These are phyloP conservation scores for Trifolium pratense DNA, from an alignment of 306 rosid species.

Conservation along the genomic window DNA sequence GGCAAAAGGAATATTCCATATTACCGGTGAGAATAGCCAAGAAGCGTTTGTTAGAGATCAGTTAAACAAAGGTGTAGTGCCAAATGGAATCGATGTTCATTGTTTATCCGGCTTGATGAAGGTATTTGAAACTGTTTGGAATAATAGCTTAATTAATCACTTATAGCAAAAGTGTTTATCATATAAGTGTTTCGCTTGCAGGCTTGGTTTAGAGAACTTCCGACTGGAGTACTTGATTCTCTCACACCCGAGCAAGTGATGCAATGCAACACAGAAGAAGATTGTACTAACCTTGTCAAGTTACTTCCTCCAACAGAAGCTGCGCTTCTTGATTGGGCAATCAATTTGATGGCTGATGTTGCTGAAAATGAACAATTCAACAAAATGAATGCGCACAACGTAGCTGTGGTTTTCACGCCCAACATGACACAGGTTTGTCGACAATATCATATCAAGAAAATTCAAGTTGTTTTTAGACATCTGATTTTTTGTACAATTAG, in stretches of 20 bases:
- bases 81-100: constrained; percentile 86
- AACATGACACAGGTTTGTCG: constrained; percentile 89
- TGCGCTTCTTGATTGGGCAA: constrained; percentile 83
- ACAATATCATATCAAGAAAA: neutral
- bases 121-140: constrained; percentile 47
- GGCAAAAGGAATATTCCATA: constrained; percentile 94
- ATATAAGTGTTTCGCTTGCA: constrained; percentile 31
- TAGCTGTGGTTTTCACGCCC: constrained; percentile 97
- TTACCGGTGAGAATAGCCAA: constrained; percentile 79
- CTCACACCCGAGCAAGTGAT: constrained; percentile 81
- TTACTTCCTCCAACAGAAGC: constrained; percentile 81
- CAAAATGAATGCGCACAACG: constrained; percentile 93
- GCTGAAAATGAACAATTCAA: constrained; percentile 68
- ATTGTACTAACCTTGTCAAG: constrained; percentile 66
- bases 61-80: constrained; percentile 82
- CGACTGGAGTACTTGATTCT: constrained; percentile 82
- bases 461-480: too few species aligned
- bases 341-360: constrained; percentile 94
- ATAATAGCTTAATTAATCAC: too few species aligned
- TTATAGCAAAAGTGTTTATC: too few species aligned
- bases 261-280: constrained; percentile 84
- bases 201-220: constrained; percentile 98
- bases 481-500: too few species aligned
- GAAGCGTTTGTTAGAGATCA: constrained; percentile 73
- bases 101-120: constrained; percentile 90